These are phyloP conservation scores for Diaporthe caulivora DNA, from an alignment of 2,329 filamentous ascomycete species.

Conservation along the genomic window DNA sequence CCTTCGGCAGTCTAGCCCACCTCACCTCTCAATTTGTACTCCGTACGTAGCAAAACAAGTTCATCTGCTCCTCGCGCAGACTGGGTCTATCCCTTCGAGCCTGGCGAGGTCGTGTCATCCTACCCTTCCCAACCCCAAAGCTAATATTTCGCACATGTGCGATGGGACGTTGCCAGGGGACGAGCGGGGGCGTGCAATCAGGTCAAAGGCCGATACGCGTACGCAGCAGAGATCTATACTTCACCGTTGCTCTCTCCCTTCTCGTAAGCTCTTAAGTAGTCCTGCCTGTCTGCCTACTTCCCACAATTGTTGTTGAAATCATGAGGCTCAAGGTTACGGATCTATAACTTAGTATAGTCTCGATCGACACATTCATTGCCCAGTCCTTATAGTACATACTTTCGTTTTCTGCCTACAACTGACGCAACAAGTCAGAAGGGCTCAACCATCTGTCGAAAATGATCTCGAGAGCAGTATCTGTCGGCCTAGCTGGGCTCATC, in stretches of 20 bases:
- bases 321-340: slow-evolving; percentile 9
- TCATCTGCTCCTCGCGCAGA: background rate
- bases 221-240: background rate
- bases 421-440: background rate
- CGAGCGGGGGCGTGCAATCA: slow-evolving; percentile 2
- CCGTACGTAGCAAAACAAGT: background rate
- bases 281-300: background rate
- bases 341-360: slow-evolving; percentile 2
- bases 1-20: background rate
- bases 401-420: background rate
- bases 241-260: background rate
- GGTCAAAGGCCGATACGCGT: slow-evolving; percentile 15
- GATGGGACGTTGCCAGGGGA: slow-evolving; percentile 2
- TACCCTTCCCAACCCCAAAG: slow-evolving; percentile 1
- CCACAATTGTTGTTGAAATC: background rate
- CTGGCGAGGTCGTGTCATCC: background rate
- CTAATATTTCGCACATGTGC: slow-evolving; percentile 20
- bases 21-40: background rate
- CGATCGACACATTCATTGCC: background rate
- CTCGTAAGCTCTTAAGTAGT: background rate
- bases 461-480: background rate
- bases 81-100: background rate
- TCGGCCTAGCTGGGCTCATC: slow-evolving; percentile 10
- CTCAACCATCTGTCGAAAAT: background rate
- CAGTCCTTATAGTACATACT: background rate